A percentile compares a stretch with the other conserved stretches of the same genome.
Evolutionary conservation across 169 alveolate species (phyloP).

Genomic region (Plasmodium gonderi): DNA sequence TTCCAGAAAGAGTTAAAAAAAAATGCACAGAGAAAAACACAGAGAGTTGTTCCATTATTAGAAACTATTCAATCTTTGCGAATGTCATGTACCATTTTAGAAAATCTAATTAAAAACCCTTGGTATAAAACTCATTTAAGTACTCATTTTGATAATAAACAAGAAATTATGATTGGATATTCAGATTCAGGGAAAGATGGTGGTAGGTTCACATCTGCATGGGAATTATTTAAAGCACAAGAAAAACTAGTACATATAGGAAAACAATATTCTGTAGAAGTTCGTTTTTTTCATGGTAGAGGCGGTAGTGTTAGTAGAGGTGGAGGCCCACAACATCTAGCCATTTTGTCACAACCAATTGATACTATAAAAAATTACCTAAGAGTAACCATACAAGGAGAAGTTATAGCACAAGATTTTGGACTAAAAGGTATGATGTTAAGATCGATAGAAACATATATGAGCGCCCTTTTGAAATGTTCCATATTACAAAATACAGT

Average conservation of each 20-base stretch:
- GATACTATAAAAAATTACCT: constrained; percentile 85
- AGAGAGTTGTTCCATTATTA: constrained; percentile 86
- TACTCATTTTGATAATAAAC: constrained; percentile 78
- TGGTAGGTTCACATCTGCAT: constrained; percentile 87
- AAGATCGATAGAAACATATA: constrained; percentile 85
- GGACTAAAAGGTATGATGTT: constrained; percentile 80
- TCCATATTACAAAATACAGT: constrained; percentile 75
- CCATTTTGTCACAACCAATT: constrained; percentile 87
- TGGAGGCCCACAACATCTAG: constrained; percentile 90
- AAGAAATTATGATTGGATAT: constrained; percentile 90
- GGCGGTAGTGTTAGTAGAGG: constrained; percentile 91
- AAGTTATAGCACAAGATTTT: constrained; percentile 82
- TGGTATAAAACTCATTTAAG: constrained; percentile 85
- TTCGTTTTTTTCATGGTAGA: constrained; percentile 88
- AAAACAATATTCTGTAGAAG: constrained; percentile 78
- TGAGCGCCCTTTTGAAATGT: constrained; percentile 83
- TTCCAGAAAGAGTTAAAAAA: constrained; percentile 76
- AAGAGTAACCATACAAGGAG: constrained; percentile 89
- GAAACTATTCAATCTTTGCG: constrained; percentile 87
- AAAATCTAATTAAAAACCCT: constrained; percentile 79
- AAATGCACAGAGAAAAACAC: constrained; percentile 55
- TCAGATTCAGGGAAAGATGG: constrained; percentile 91
- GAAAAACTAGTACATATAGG: constrained; percentile 81
- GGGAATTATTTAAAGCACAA: constrained; percentile 89
- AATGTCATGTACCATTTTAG: constrained; percentile 82